These are phyloP conservation scores for Zangia roseola DNA, from an alignment of 768 basidiomycete genomes.

Conservation along the genomic window DNA sequence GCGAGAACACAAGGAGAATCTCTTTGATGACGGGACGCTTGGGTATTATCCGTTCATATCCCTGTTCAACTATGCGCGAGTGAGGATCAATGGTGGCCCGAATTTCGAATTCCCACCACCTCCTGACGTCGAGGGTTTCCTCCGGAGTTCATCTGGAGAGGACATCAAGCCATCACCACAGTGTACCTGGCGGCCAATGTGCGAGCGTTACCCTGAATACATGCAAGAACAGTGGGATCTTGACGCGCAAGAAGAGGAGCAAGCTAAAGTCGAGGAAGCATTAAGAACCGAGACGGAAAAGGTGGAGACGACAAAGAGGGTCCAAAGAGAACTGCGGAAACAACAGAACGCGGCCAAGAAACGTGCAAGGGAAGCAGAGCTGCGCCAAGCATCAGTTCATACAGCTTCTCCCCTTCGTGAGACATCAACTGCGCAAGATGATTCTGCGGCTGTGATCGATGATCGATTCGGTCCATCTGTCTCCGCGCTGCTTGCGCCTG, in stretches of 20 bases:
- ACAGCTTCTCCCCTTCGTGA: constrained; percentile 27
- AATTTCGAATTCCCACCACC: constrained; percentile 81
- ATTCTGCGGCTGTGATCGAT: constrained; percentile 21
- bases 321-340: constrained; percentile 48
- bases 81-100: constrained; percentile 87
- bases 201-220: constrained; percentile 83
- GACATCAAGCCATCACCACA: constrained; percentile 28
- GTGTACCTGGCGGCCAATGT: constrained; percentile 73
- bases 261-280: constrained; percentile 47
- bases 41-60: constrained; percentile 97
- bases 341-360: constrained; percentile 54
- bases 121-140: constrained; percentile 66
- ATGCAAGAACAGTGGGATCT: constrained; percentile 78
- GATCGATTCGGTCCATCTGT: constrained; percentile 26
- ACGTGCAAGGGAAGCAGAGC: constrained; percentile 40
- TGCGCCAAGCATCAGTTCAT: constrained; percentile 22
- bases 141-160: constrained; percentile 38
- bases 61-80: constrained; percentile 85
- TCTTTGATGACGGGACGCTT: constrained; percentile 89
- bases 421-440: constrained; percentile 32
- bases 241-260: constrained; percentile 75
- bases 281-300: constrained; percentile 49
- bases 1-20: constrained; percentile 77
- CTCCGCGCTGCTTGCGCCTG: constrained; percentile 27
- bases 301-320: constrained; percentile 31